Base-by-base conservation (phyloP, 371 early-diverging fungal species). In the Mortierella sp. region DNA sequence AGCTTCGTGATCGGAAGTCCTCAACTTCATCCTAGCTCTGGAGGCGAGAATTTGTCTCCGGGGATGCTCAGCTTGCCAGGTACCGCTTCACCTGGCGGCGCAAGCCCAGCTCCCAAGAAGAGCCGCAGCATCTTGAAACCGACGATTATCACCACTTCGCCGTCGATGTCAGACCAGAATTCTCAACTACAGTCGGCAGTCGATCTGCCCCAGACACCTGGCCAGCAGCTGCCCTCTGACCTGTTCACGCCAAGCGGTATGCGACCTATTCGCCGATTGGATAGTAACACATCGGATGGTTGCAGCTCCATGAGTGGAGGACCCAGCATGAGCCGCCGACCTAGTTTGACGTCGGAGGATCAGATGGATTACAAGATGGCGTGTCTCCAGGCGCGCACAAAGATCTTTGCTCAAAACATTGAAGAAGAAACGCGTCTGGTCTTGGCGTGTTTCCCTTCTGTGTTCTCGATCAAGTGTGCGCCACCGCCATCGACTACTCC, bases 61-160 rank as follows among this genome's bases (percentile, higher is more conserved):
- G 32, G 49, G 4, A 24, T n/a, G 27, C 29, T 54, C 29, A 60
- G 54, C 3, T 8, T 44, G 18, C 11, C 58, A 55, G 51, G 49
- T 3, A 18, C 29, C 8, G n/a, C 35, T 10, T 29, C 76, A 1
- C 46, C 79, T 6, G 21, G n/a, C 7, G 14, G 43, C 27, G 24
- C 55, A 27, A n/a, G n/a, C 16, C 18, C 68, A 4, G 10, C 35
- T 24, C 14, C 70, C 63, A 81, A 81, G 41, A 81, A 79, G 55
- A 32, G 44, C 18, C 82, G 82, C 16, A 79, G 80, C 44, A 86
- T 82, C 27, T 43, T 86, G 72, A 82, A 79, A 65, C 86, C 86
- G 4, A 32, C 77, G 27, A 79, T 85, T 21, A 76, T 77, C 29
- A 79, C 85, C n/a, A 76, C 82, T 1, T 48, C 77, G 27, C 76